Conservation (phyloP, 257 asterid genomes). For the Cynanchum wilfordii region DNA sequence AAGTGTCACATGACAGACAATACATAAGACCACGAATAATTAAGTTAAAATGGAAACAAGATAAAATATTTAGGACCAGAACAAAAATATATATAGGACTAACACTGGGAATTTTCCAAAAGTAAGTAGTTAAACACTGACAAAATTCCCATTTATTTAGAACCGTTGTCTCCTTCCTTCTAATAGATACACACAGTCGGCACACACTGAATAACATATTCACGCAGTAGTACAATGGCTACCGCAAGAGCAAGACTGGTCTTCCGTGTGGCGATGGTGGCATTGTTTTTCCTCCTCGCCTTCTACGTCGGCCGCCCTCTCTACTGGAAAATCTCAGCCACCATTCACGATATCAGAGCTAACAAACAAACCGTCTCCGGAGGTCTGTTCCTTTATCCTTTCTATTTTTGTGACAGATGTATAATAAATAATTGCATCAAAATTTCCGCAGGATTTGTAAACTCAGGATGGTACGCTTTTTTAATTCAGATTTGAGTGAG, state of each 20-base stretch:
- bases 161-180: too few relatives aligned
- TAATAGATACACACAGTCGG: not conserved
- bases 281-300: conserved; percentile 28
- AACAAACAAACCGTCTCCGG: conserved; percentile 77
- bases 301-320: conserved; percentile 79
- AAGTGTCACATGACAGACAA: too few relatives aligned
- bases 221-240: conserved; percentile 7
- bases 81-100: too few relatives aligned
- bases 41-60: too few relatives aligned
- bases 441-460: not conserved
- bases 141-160: not conserved
- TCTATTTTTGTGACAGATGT: not conserved
- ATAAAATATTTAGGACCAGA: too few relatives aligned
- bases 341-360: conserved; percentile 76
- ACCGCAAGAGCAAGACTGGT: conserved; percentile 25
- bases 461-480: not conserved
- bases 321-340: conserved; percentile 89
- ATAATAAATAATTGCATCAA: not conserved
- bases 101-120: too few relatives aligned
- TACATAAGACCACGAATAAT: too few relatives aligned
- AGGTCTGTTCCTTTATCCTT: conserved; percentile 33
- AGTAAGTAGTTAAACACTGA: not conserved
- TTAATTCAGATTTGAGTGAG: not conserved
- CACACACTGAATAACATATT: not conserved
- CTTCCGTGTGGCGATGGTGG: conserved; percentile 45